Evolutionary conservation across 2,329 filamentous ascomycete species (phyloP).

Genomic region (Basipetospora chlamydospora): DNA sequence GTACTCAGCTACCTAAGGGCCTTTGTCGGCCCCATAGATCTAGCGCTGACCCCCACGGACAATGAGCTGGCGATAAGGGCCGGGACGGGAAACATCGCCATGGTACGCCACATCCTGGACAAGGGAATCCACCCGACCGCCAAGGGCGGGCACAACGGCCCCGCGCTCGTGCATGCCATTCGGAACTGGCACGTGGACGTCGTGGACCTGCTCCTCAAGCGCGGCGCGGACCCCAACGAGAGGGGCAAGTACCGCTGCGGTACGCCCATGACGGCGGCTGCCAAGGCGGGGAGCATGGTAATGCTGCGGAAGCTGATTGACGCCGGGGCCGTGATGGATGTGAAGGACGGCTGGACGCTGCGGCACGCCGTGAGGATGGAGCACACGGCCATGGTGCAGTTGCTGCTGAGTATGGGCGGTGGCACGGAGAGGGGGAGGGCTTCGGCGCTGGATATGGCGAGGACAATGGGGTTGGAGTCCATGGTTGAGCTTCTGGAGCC

Average conservation of each 20-base stretch:
- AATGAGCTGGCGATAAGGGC: neutral
- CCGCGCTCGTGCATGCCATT: neutral
- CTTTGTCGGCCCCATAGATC: neutral
- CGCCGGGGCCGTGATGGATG: neutral
- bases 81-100: neutral
- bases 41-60: neutral
- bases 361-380: neutral
- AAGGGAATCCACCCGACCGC: neutral
- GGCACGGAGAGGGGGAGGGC: neutral
- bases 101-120: neutral
- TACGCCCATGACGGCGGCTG: neutral
- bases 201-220: neutral
- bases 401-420: neutral
- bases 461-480: neutral
- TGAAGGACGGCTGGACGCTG: neutral
- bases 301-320: constrained; percentile 1
- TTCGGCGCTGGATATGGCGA: neutral
- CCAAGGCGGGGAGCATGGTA: neutral
- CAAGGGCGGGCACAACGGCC: neutral
- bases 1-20: neutral
- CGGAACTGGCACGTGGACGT: neutral
- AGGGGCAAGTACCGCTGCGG: neutral
- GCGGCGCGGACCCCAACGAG: neutral
- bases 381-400: constrained; percentile 1
- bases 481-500: constrained; percentile 1